Conservation (phyloP, 139 green algal species). For the Chlamydomonas schloesseri region DNA sequence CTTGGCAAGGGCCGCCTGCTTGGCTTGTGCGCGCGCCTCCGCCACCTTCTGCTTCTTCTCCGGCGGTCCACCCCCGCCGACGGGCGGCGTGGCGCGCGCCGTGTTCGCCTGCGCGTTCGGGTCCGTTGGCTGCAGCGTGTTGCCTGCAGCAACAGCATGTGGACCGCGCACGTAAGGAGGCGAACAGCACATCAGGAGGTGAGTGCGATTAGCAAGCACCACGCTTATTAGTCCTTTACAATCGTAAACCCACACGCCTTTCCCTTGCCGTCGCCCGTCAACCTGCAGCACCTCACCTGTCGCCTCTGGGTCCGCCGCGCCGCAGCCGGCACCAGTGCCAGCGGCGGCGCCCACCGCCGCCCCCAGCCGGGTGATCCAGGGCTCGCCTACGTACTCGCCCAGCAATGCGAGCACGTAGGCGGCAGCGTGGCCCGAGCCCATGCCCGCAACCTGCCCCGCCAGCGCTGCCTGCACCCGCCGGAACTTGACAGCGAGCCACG, state of each 20-base stretch:
- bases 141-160: neutral
- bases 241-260: no score
- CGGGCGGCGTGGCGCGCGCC: neutral
- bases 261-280: no score
- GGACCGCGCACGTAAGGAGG: neutral
- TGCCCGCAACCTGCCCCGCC: conserved; percentile 15
- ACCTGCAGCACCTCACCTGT: neutral
- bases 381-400: conserved; percentile 26
- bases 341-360: neutral
- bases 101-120: neutral
- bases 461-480: conserved; percentile 25
- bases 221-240: no score
- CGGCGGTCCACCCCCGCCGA: neutral
- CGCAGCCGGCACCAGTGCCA: no score
- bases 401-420: conserved; percentile 12
- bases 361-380: neutral
- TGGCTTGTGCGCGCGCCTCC: conserved; percentile 7
- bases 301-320: neutral
- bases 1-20: conserved; percentile 46
- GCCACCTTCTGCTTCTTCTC: conserved; percentile 43
- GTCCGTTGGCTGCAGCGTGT: conserved; percentile 1
- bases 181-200: neutral
- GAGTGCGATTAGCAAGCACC: neutral
- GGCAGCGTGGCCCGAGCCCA: neutral
- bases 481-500: conserved; percentile 23